Evolutionary conservation across 192 early-diverging fungal species (phyloP).

Genomic region (Funneliformis geosporum): DNA sequence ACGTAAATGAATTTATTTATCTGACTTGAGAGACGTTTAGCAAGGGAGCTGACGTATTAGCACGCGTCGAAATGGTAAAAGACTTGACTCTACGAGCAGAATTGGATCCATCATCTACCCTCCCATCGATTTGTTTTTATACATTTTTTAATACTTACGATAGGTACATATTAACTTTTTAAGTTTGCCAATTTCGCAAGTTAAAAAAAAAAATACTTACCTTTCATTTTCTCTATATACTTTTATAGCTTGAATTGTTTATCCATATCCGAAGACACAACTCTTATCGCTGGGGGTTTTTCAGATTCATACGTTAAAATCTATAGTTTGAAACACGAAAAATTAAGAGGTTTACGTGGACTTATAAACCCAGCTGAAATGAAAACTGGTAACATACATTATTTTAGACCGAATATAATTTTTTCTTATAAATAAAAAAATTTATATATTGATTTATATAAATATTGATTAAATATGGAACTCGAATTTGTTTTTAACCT

Average conservation of each 20-base stretch:
- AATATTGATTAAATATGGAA: neutral
- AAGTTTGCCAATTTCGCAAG: neutral
- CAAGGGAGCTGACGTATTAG: constrained; percentile 76
- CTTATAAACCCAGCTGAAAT: constrained; percentile 61
- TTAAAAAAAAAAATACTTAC: constrained; percentile 13
- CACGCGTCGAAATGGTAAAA: constrained; percentile 75
- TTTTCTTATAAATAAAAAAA: too few species aligned
- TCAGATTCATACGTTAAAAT: constrained; percentile 91
- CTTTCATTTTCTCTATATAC: constrained; percentile 6
- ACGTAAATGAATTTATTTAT: constrained; percentile 43
- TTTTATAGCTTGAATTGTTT: constrained; percentile 76
- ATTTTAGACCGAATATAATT: neutral
- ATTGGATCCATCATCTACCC: constrained; percentile 58
- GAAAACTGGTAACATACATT: constrained; percentile 27
- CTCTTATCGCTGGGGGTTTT: constrained; percentile 86
- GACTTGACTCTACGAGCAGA: constrained; percentile 76
- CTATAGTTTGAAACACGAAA: constrained; percentile 85
- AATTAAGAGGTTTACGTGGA: constrained; percentile 63
- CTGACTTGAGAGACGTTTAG: constrained; percentile 44
- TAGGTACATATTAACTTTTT: constrained; percentile 39
- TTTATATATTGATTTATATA: too few species aligned
- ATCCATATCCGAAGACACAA: constrained; percentile 77
- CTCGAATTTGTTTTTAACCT: neutral
- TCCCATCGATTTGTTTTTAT: constrained; percentile 91
- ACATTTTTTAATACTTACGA: constrained; percentile 94